These are phyloP conservation scores for Piedraia hortae DNA, from an alignment of 2,329 filamentous ascomycete species.

Conservation along the genomic window DNA sequence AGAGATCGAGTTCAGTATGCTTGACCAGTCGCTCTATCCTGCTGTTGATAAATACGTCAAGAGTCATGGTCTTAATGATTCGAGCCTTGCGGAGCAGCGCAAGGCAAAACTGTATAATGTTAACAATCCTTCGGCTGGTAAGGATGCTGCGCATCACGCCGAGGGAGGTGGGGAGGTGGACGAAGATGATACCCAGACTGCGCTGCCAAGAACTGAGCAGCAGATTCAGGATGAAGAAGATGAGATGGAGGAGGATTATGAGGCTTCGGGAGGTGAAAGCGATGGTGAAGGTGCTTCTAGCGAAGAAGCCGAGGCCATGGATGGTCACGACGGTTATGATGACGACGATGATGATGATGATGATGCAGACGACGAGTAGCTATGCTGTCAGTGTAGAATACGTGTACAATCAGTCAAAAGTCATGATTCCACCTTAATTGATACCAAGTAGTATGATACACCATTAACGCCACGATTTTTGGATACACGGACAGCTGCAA, in stretches of 20 bases:
- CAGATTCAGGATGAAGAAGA: conserved; percentile 12
- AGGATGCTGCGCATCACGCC: conserved; percentile 6
- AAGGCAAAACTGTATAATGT: conserved; percentile 32
- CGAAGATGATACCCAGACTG: conserved; percentile 8
- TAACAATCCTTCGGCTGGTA: too few species aligned
- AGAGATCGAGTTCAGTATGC: conserved; percentile 36
- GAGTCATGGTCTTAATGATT: conserved; percentile 31
- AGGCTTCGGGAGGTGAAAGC: conserved; percentile 11
- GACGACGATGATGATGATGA: conserved; percentile 5
- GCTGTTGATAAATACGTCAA: conserved; percentile 36
- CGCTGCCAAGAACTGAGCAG: conserved; percentile 11
- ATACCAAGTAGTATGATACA: too few species aligned
- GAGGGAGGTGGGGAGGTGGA: conserved; percentile 7
- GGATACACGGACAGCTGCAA: too few species aligned
- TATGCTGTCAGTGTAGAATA: too few species aligned
- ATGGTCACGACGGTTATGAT: too few species aligned
- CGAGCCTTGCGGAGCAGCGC: conserved; percentile 31
- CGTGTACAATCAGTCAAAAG: too few species aligned
- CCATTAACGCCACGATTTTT: too few species aligned
- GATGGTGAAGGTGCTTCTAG: conserved; percentile 11
- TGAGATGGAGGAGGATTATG: conserved; percentile 12
- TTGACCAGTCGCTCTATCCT: conserved; percentile 34
- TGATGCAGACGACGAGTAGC: conserved; percentile 3
- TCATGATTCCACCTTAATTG: too few species aligned
- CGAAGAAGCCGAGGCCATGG: conserved; percentile 8